Percentiles rank a stretch among this genome's conserved stretches.
phyloP scores from a whole-genome alignment of 73 alveolate species.

The Paramecium sexaurelia region DNA sequence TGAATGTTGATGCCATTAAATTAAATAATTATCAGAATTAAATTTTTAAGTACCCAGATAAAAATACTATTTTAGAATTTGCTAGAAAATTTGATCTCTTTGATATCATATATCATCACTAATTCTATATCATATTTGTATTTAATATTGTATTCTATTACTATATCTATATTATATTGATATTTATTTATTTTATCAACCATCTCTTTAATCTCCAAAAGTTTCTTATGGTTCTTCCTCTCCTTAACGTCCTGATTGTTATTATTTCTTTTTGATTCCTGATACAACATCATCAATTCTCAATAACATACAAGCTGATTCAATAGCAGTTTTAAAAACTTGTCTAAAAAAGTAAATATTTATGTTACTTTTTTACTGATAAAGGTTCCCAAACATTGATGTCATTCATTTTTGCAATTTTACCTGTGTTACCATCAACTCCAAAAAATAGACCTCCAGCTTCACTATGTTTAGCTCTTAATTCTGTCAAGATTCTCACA shows the following conservation, averaged over 20 bases:
- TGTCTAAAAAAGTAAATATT: conserved; percentile 57
- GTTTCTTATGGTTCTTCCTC: conserved; percentile 61
- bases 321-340: conserved; percentile 94
- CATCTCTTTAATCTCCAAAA: conserved; percentile 70
- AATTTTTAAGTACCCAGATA: neutral
- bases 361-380: conserved; percentile 87
- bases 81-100: conserved; percentile 18
- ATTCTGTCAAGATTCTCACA: conserved; percentile 97
- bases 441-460: conserved; percentile 86
- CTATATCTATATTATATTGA: neutral
- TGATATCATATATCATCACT: neutral
- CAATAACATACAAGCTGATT: conserved; percentile 91
- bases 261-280: conserved; percentile 90
- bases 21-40: conserved; percentile 20
- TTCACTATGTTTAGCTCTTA: conserved; percentile 96
- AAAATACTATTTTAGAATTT: neutral
- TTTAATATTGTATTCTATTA: neutral
- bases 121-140: neutral
- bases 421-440: conserved; percentile 98
- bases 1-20: conserved; percentile 63
- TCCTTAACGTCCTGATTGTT: conserved; percentile 59
- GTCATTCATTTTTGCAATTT: conserved; percentile 93
- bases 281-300: conserved; percentile 97
- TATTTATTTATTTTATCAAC: conserved; percentile 48
- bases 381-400: conserved; percentile 97